Evolutionary conservation across 768 basidiomycete species (phyloP).

Genomic region (Nidularia pulvinata): DNA sequence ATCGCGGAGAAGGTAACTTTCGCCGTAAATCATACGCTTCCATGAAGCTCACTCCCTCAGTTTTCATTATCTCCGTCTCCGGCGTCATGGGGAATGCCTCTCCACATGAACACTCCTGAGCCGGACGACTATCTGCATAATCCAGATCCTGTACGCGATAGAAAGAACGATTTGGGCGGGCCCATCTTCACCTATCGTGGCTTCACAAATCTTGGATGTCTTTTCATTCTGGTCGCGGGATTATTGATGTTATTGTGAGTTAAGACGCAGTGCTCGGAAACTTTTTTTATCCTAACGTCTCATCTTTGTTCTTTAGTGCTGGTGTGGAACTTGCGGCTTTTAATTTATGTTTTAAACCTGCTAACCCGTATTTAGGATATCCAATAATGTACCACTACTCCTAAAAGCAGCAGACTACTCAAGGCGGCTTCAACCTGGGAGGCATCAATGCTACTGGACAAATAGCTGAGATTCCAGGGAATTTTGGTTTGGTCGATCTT

Average conservation of each 20-base stretch:
- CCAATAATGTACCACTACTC: constrained; percentile 49
- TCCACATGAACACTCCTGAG: constrained; percentile 45
- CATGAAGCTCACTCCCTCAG: constrained; percentile 11
- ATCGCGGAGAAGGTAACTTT: background rate
- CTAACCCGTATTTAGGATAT: constrained; percentile 27
- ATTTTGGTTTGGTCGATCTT: constrained; percentile 71
- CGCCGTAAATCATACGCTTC: background rate
- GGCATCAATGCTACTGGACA: constrained; percentile 78
- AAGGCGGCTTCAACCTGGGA: constrained; percentile 72
- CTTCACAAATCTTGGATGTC: constrained; percentile 65
- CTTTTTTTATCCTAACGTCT: too few species aligned
- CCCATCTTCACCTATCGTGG: constrained; percentile 63
- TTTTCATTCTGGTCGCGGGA: constrained; percentile 50
- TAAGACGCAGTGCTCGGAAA: background rate
- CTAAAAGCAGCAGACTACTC: constrained; percentile 35
- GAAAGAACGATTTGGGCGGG: constrained; percentile 54
- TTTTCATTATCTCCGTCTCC: constrained; percentile 43
- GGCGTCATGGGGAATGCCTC: constrained; percentile 44
- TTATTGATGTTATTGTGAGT: constrained; percentile 58
- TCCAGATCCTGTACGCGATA: constrained; percentile 56
- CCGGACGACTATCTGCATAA: constrained; percentile 67
- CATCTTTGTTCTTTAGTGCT: constrained; percentile 22
- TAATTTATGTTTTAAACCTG: constrained; percentile 1
- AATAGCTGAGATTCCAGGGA: constrained; percentile 54
- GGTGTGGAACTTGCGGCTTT: constrained; percentile 5